These are phyloP conservation scores for Dentipellis fragilis DNA, from an alignment of 768 basidiomycete species.

Conservation along the genomic window DNA sequence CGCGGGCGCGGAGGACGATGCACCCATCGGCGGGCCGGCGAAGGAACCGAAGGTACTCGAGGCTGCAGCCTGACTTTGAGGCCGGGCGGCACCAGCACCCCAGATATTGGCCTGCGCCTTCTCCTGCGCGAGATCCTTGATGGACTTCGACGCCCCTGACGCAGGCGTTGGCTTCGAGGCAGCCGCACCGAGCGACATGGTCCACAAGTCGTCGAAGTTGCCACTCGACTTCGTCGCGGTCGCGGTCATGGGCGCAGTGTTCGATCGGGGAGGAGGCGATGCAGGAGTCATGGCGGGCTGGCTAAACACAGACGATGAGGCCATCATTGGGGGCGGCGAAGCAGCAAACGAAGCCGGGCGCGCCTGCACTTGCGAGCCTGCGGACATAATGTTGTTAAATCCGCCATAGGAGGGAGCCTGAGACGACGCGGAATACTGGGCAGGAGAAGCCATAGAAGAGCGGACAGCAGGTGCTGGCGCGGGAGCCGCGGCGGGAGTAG, in stretches of 20 bases:
- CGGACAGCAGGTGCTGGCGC: constrained; percentile 5
- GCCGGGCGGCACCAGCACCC: constrained; percentile 32
- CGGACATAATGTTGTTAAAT: neutral
- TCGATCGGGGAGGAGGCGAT: constrained; percentile 20
- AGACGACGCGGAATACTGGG: neutral
- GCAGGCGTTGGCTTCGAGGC: constrained; percentile 27
- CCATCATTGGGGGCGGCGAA: constrained; percentile 8
- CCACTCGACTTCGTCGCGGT: constrained; percentile 29
- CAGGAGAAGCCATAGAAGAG: constrained; percentile 1
- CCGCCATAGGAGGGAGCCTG: constrained; percentile 1
- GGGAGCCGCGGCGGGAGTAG: neutral
- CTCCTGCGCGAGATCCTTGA: constrained; percentile 84
- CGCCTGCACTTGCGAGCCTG: constrained; percentile 2
- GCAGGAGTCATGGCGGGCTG: neutral
- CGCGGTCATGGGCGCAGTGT: constrained; percentile 16
- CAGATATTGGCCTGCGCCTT: constrained; percentile 76
- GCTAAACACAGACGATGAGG: constrained; percentile 4
- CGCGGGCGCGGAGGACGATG: constrained; percentile 14
- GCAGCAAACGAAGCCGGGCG: constrained; percentile 5
- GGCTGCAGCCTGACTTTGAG: constrained; percentile 11
- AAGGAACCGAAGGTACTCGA: constrained; percentile 19
- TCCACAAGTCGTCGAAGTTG: constrained; percentile 88
- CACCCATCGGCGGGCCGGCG: constrained; percentile 13
- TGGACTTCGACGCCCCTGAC: constrained; percentile 45
- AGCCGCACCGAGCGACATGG: constrained; percentile 55